Evolutionary conservation across 2,329 filamentous ascomycete species (phyloP).

Genomic region (Diaporthe sp.): DNA sequence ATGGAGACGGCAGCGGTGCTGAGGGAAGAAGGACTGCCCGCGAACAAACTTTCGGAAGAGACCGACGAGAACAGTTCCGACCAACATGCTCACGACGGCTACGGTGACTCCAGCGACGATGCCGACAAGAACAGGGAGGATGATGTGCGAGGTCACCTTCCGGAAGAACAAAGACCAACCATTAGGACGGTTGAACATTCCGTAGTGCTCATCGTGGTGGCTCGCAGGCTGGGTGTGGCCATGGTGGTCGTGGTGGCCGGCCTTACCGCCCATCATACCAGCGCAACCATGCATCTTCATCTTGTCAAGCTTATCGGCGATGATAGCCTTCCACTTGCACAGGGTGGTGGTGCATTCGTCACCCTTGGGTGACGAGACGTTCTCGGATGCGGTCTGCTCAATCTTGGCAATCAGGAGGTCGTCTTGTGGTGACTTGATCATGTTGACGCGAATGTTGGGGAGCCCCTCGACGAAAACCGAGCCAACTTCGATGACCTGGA

Average conservation of each 20-base stretch:
- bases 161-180: constrained; percentile 64
- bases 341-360: constrained; percentile 60
- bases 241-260: constrained; percentile 21
- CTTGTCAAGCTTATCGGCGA: constrained; percentile 59
- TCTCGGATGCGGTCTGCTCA: constrained; percentile 52
- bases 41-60: constrained; percentile 69
- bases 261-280: constrained; percentile 49
- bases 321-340: constrained; percentile 69
- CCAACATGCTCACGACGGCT: constrained; percentile 72
- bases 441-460: constrained; percentile 69
- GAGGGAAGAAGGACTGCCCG: constrained; percentile 51
- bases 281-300: constrained; percentile 58
- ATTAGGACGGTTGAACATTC: constrained; percentile 42
- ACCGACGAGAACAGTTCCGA: constrained; percentile 73
- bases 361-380: constrained; percentile 45
- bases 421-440: constrained; percentile 71
- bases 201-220: constrained; percentile 38
- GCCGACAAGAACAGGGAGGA: constrained; percentile 78
- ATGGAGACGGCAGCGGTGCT: constrained; percentile 50
- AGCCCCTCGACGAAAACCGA: constrained; percentile 67
- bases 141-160: constrained; percentile 72
- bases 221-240: constrained; percentile 31
- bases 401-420: constrained; percentile 69
- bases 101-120: constrained; percentile 77
- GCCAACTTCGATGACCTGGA: constrained; percentile 74